These are phyloP conservation scores for Saccharomycopsis crataegensis DNA, from an alignment of 1,139 yeast species.

Conservation along the genomic window DNA sequence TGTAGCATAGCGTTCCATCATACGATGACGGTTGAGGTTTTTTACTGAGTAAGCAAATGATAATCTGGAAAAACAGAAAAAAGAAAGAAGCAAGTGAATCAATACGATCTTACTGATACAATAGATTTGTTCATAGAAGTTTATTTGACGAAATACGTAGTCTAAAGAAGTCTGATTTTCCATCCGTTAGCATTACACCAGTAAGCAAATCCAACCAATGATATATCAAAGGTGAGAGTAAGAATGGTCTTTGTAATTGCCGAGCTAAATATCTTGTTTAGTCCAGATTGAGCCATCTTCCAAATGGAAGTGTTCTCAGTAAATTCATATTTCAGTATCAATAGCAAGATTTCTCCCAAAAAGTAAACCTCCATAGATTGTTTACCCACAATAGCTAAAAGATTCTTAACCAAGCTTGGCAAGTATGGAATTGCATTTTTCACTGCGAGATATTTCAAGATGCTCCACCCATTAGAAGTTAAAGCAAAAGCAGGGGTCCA, in stretches of 20 bases:
- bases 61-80: no score
- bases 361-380: constrained; percentile 28
- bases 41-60: no score
- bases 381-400: constrained; percentile 26
- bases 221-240: constrained; percentile 1
- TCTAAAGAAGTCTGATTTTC: constrained; percentile 14
- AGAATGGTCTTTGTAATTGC: neutral
- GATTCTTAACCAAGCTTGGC: constrained; percentile 22
- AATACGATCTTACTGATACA: no score
- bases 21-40: no score
- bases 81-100: no score
- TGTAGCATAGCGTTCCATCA: no score
- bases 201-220: constrained; percentile 9
- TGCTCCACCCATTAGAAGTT: constrained; percentile 27
- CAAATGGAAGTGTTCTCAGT: constrained; percentile 3
- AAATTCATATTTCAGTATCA: constrained; percentile 13
- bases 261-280: neutral
- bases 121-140: no score
- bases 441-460: constrained; percentile 26
- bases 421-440: constrained; percentile 23
- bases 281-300: neutral
- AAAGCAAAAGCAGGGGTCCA: constrained; percentile 33
- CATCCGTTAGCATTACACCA: constrained; percentile 6
- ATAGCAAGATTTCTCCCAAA: constrained; percentile 13
- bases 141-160: no score